These are phyloP conservation scores for Tuber aestivum DNA, from an alignment of 495 filamentous ascomycete genomes.

Conservation along the genomic window DNA sequence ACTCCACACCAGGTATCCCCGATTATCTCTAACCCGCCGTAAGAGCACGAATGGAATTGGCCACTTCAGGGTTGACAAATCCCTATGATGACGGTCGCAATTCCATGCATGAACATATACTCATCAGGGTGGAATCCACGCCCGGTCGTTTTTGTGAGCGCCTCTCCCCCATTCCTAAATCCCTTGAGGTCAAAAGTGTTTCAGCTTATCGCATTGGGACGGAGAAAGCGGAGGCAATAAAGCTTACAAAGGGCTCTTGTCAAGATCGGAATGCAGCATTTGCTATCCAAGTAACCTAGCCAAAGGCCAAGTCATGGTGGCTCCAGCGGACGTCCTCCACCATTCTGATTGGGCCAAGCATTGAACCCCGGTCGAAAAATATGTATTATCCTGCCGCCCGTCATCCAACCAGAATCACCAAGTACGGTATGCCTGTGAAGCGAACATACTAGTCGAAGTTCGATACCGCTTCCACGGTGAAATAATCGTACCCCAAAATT, in stretches of 20 bases:
- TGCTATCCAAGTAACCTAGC: background rate
- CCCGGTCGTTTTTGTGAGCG: background rate
- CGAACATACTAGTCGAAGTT: background rate
- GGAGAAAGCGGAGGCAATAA: background rate
- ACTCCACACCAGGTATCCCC: background rate
- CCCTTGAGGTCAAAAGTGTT: slow-evolving; percentile 1
- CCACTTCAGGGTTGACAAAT: background rate
- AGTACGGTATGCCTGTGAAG: background rate
- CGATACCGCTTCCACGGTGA: background rate
- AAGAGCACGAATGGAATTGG: background rate
- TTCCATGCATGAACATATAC: slow-evolving; percentile 2
- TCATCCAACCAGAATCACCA: background rate
- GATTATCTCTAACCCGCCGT: background rate
- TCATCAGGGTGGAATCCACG: background rate
- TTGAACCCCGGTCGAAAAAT: background rate
- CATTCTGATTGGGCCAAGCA: background rate
- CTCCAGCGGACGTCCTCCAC: background rate
- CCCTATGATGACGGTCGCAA: background rate
- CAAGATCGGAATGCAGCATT: background rate
- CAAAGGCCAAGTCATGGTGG: background rate
- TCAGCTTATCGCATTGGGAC: background rate
- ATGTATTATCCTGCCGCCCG: background rate
- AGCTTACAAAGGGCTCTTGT: background rate
- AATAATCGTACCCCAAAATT: background rate
- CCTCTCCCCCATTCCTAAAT: background rate